These are phyloP conservation scores for Acorus calamus DNA, from an alignment of 106 monocot species.

Conservation along the genomic window DNA sequence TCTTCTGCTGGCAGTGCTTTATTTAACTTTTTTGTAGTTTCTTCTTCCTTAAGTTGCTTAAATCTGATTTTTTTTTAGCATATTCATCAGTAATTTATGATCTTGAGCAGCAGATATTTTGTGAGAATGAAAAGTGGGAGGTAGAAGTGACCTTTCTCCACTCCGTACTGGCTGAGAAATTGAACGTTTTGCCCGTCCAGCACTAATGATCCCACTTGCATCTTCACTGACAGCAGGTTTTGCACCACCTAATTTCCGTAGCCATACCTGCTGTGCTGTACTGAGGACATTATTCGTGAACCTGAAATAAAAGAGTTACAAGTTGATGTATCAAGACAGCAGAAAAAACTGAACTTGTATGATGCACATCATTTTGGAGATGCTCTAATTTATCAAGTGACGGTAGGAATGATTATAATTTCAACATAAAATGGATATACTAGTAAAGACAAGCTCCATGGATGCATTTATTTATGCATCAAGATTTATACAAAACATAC, in stretches of 20 bases:
- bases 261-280: constrained; percentile 92
- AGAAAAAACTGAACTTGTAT: too few species aligned
- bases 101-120: background rate
- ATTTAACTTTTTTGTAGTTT: constrained; percentile 25
- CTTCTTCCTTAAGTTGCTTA: constrained; percentile 75
- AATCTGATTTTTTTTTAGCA: constrained; percentile 40
- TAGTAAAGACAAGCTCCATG: too few species aligned
- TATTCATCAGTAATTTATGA: background rate
- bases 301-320: constrained; percentile 24
- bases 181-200: constrained; percentile 77
- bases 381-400: too few species aligned
- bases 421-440: too few species aligned
- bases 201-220: constrained; percentile 80
- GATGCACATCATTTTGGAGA: too few species aligned
- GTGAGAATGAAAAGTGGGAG: background rate
- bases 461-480: too few species aligned
- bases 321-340: background rate
- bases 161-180: constrained; percentile 25
- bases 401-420: too few species aligned
- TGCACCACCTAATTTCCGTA: constrained; percentile 91
- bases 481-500: too few species aligned
- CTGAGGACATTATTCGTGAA: constrained; percentile 94
- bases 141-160: constrained; percentile 62
- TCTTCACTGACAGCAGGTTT: constrained; percentile 62
- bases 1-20: constrained; percentile 32